Base-by-base conservation (phyloP, 176 grass and related monocot species). In the Avena eriantha region DNA sequence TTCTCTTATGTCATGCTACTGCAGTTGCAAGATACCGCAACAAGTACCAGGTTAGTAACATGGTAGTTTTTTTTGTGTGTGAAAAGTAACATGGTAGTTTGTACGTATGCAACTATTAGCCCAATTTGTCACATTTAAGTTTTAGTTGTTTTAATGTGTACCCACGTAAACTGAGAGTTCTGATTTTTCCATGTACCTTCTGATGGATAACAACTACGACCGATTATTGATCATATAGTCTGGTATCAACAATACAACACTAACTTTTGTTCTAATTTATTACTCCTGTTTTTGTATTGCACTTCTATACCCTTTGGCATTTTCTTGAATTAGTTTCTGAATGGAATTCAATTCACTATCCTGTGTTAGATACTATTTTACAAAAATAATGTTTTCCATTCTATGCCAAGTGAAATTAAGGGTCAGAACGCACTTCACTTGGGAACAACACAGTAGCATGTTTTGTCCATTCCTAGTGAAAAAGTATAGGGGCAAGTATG, bases 1-100 rank as follows among this genome's bases (percentile, higher is more conserved):
- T 93, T 55, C 33, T 97, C 36, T 75, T 97, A 64, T 89, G 79
- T 84, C 92, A 97, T 92, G 94, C 94, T 90, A 88, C 85, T 50
- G 89, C 92, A 75, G 92, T 86, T 80, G 83, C 77, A 15, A 87
- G 88, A 89, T 97, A 97, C 80, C 90, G 90, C 45, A 87, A 82
- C 10, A 96, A 96, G 72, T 97, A 88, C 73, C 85, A 94, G 87
- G 94, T 69, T 69, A 16, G 39, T 80, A 60, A 23, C 56, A 80
- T 3, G 4, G 72, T 48, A 47, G 55, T 36, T 79, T 84, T 41
- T 41, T 41, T 41, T 41, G 39, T 7, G 39, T 41, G 39, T 7
- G 39, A 41, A 41, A 41, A 16, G 39, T 80, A 60, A 23, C 56
- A 80, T 3, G 4, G 72, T 48, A 35, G 55, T 36, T 79, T 84